Evolutionary conservation across 78 protist genomes (phyloP).

Genomic region (Salpingoeca rosetta): DNA sequence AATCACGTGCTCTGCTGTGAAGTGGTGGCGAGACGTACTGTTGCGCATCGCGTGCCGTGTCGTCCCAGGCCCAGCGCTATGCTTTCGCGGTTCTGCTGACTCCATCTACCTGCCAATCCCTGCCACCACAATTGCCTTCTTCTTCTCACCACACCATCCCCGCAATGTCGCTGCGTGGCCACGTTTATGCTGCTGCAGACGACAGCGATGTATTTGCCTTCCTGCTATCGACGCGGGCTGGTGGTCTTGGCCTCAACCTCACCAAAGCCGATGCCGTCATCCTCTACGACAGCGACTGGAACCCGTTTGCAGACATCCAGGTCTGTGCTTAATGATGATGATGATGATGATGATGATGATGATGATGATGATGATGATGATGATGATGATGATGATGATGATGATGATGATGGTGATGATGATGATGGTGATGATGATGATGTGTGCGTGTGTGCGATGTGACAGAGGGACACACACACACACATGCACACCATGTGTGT

Average conservation of each 20-base stretch:
- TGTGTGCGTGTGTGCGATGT: background rate
- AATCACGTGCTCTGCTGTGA: too few species aligned
- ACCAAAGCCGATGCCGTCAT: constrained; percentile 92
- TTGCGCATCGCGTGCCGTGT: background rate
- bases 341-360: constrained; percentile 16
- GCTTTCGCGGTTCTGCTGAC: too few species aligned
- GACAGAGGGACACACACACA: background rate
- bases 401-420: too few species aligned
- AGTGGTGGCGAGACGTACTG: too few species aligned
- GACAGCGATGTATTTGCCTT: constrained; percentile 71
- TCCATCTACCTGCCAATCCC: background rate
- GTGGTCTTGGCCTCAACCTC: constrained; percentile 96
- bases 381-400: background rate
- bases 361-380: background rate
- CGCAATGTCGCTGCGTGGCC: background rate
- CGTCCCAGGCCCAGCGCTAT: background rate
- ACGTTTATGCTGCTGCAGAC: constrained; percentile 31
- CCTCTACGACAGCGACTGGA: constrained; percentile 96
- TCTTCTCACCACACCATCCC: too few species aligned
- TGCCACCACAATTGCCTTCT: background rate
- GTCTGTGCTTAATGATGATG: too few species aligned
- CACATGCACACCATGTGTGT: too few species aligned
- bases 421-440: background rate
- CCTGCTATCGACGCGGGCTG: constrained; percentile 91
- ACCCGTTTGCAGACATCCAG: constrained; percentile 95